These are phyloP conservation scores for Symbiotaphrina buchneri DNA, from an alignment of 495 filamentous ascomycete species.

Conservation along the genomic window DNA sequence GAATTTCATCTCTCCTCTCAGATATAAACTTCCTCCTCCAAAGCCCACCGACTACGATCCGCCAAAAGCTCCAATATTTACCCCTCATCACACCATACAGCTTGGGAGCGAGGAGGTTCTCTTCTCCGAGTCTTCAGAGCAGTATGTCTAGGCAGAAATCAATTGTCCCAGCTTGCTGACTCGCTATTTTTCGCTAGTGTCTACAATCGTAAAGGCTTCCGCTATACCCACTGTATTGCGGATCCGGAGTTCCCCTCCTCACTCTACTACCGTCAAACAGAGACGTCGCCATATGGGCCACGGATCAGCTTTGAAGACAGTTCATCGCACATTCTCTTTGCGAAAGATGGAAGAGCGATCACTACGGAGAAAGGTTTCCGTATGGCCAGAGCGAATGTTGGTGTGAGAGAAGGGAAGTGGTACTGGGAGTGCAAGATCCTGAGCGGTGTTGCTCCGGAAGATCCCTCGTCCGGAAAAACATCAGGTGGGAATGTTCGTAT, in stretches of 20 bases:
- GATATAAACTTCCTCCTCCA: slow-evolving; percentile 5
- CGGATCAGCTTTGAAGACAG: slow-evolving; percentile 85
- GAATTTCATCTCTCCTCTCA: slow-evolving; percentile 18
- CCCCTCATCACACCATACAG: slow-evolving; percentile 20
- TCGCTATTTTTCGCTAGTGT: slow-evolving; percentile 30
- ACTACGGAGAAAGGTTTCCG: slow-evolving; percentile 66
- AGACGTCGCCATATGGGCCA: slow-evolving; percentile 55
- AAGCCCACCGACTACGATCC: slow-evolving; percentile 33
- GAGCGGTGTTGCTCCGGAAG: slow-evolving; percentile 31
- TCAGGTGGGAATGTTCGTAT: slow-evolving; percentile 58
- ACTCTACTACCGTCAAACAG: slow-evolving; percentile 74
- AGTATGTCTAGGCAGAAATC: slow-evolving; percentile 28
- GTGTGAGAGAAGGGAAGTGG: slow-evolving; percentile 71
- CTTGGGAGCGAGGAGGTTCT: slow-evolving; percentile 23
- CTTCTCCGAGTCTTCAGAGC: slow-evolving; percentile 39
- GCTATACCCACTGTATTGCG: slow-evolving; percentile 78
- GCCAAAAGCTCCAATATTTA: slow-evolving; percentile 29
- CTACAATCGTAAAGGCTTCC: slow-evolving; percentile 75
- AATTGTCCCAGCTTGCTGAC: slow-evolving; percentile 14
- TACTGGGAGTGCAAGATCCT: slow-evolving; percentile 90
- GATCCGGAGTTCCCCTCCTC: slow-evolving; percentile 70
- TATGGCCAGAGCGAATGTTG: slow-evolving; percentile 74
- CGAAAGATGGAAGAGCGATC: slow-evolving; percentile 31
- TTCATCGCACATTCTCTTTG: slow-evolving; percentile 52
- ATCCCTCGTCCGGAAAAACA: slow-evolving; percentile 6